Evolutionary conservation across 371 early-diverging fungal species (phyloP).

Genomic region (Gilbertella persicaria): DNA sequence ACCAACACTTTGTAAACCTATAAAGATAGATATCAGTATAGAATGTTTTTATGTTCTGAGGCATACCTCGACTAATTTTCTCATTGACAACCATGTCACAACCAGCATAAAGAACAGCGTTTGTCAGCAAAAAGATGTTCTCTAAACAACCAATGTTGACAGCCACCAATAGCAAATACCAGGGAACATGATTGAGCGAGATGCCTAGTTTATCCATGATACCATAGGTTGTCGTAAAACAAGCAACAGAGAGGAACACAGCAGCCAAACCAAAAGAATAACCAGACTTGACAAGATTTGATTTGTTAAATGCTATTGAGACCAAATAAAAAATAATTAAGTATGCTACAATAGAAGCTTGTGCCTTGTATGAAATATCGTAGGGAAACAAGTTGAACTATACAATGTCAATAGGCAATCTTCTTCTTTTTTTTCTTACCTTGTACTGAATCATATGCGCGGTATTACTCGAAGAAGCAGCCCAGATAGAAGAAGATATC

Average conservation of each 20-base stretch:
- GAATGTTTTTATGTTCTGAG: constrained; percentile 6
- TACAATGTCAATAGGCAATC: not conserved
- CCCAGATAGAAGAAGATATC: constrained; percentile 5
- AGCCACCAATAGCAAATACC: constrained; percentile 70
- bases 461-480: constrained; percentile 12
- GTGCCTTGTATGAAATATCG: constrained; percentile 24
- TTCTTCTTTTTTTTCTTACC: constrained; percentile 9
- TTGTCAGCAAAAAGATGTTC: constrained; percentile 69
- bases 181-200: constrained; percentile 26
- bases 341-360: constrained; percentile 23
- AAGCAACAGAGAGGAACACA: constrained; percentile 40
- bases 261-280: constrained; percentile 72
- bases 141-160: constrained; percentile 74
- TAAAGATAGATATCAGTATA: not conserved
- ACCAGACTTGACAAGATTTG: constrained; percentile 73
- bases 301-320: constrained; percentile 60
- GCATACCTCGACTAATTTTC: constrained; percentile 58
- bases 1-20: constrained; percentile 66
- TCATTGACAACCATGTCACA: constrained; percentile 71
- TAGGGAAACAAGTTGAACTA: constrained; percentile 35
- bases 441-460: constrained; percentile 34
- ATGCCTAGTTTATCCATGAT: constrained; percentile 25
- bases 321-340: constrained; percentile 59
- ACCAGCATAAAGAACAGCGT: constrained; percentile 68
- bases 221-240: constrained; percentile 36